A percentile compares a stretch with the other conserved stretches of the same genome.
Conservation (phyloP, 176 grass and related monocot species). For the Aegilops tauschii region DNA sequence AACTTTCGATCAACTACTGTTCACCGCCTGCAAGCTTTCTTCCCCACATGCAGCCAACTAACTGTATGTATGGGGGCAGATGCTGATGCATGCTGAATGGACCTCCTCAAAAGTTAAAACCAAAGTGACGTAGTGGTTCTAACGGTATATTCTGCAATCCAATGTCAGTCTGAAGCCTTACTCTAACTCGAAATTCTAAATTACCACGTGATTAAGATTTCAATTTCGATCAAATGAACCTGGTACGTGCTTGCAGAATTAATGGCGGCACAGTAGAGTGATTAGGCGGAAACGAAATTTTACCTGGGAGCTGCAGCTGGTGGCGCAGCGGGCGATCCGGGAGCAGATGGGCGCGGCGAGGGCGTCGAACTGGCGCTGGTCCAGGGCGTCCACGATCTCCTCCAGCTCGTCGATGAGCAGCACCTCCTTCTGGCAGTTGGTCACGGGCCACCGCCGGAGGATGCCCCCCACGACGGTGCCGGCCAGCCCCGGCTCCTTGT, state of each 20-base stretch:
- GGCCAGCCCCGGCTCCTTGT: constrained; percentile 50
- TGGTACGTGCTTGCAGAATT: too few relatives aligned
- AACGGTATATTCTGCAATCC: constrained; percentile 20
- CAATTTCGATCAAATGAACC: neutral
- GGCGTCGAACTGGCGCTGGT: constrained; percentile 38
- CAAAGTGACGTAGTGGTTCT: neutral
- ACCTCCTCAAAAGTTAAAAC: neutral
- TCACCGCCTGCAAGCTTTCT: constrained; percentile 16
- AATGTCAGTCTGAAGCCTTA: neutral
- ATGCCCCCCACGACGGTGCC: constrained; percentile 40
- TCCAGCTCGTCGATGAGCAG: constrained; percentile 85
- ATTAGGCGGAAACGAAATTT: too few relatives aligned
- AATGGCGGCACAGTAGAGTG: too few relatives aligned
- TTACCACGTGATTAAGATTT: too few relatives aligned
- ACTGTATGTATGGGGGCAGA: neutral
- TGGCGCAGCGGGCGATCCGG: constrained; percentile 57
- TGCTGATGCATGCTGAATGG: neutral
- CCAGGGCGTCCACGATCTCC: constrained; percentile 52
- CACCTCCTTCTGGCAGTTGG: constrained; percentile 88
- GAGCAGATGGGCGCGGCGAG: constrained; percentile 61
- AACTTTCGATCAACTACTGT: constrained; percentile 15
- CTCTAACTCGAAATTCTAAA: too few relatives aligned
- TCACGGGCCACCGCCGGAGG: constrained; percentile 64
- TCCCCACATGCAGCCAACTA: constrained; percentile 40
- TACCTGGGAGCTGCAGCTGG: constrained; percentile 82